Conservation (phyloP, 495 filamentous ascomycete species). For the Talaromyces adpressus region DNA sequence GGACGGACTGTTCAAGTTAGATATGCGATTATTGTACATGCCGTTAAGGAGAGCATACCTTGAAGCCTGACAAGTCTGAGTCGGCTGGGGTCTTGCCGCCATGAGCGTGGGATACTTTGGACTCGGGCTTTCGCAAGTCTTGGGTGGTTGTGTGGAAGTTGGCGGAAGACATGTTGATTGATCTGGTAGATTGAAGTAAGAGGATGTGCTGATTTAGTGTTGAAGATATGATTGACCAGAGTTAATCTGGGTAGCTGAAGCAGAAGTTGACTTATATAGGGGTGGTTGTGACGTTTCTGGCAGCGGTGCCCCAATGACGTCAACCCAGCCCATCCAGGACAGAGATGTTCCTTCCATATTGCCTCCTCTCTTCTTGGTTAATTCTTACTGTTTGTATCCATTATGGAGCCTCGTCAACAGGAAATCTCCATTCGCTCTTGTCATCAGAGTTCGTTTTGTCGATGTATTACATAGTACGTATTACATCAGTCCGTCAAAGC, state of each 20-base stretch:
- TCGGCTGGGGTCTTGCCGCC: constrained; percentile 35
- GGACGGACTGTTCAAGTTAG: constrained; percentile 30
- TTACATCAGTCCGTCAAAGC: too few species aligned
- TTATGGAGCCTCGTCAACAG: not conserved
- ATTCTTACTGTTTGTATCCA: not conserved
- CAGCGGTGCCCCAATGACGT: not conserved
- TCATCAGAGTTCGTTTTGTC: not conserved
- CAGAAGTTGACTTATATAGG: not conserved
- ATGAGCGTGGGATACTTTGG: constrained; percentile 31
- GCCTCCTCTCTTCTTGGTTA: not conserved
- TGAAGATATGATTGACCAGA: not conserved
- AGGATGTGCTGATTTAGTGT: not conserved
- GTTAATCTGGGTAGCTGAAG: not conserved
- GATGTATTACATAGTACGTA: not conserved
- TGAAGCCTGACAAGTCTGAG: constrained; percentile 41
- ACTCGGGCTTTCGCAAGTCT: constrained; percentile 46
- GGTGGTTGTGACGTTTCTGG: not conserved
- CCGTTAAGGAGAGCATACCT: constrained; percentile 16
- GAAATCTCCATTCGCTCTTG: not conserved
- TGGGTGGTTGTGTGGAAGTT: constrained; percentile 43
- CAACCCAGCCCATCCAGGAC: not conserved
- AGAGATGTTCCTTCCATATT: not conserved
- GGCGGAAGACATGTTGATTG: not conserved
- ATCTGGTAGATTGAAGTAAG: not conserved
- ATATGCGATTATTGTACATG: not conserved